Conservation (phyloP, 768 basidiomycete genomes). For the Boletus edulis region DNA sequence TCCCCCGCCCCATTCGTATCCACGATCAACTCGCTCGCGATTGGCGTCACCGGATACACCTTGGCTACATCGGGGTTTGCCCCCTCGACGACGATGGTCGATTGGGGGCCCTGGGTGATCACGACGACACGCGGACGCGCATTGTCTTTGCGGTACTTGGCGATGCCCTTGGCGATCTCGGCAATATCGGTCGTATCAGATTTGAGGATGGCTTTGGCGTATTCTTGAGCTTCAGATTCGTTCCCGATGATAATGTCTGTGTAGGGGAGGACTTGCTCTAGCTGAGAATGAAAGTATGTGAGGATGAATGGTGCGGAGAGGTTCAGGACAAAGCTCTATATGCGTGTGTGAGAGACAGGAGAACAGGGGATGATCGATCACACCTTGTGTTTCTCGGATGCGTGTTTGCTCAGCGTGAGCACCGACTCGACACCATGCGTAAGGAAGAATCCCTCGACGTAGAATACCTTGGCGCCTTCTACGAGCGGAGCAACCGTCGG, state of each 20-base stretch:
- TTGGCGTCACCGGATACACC: conserved; percentile 53
- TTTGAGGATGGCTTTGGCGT: conserved; percentile 71
- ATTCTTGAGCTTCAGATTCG: conserved; percentile 90
- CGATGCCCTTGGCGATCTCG: conserved; percentile 72
- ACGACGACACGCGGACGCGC: conserved; percentile 78
- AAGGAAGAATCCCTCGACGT: conserved; percentile 97
- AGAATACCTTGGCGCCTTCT: conserved; percentile 80
- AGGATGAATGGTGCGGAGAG: conserved; percentile 97
- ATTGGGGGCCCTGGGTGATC: conserved; percentile 85
- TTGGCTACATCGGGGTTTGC: conserved; percentile 45
- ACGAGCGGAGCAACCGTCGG: conserved; percentile 73
- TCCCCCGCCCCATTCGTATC: conserved; percentile 99
- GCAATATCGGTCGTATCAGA: conserved; percentile 63
- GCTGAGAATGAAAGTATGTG: conserved; percentile 84
- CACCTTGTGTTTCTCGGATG: conserved; percentile 75
- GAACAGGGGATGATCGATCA: background rate
- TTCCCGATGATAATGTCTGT: conserved; percentile 94
- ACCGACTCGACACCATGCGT: conserved; percentile 82
- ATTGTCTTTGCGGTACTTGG: conserved; percentile 73
- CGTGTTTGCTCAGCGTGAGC: conserved; percentile 73
- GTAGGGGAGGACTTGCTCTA: conserved; percentile 79
- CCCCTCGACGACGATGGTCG: conserved; percentile 74
- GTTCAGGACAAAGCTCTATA: conserved; percentile 84
- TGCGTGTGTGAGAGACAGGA: background rate
- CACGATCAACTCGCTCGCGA: conserved; percentile 68